Evolutionary conservation across 2,329 filamentous ascomycete genomes (phyloP).

Genomic region (Onygenales sp.): DNA sequence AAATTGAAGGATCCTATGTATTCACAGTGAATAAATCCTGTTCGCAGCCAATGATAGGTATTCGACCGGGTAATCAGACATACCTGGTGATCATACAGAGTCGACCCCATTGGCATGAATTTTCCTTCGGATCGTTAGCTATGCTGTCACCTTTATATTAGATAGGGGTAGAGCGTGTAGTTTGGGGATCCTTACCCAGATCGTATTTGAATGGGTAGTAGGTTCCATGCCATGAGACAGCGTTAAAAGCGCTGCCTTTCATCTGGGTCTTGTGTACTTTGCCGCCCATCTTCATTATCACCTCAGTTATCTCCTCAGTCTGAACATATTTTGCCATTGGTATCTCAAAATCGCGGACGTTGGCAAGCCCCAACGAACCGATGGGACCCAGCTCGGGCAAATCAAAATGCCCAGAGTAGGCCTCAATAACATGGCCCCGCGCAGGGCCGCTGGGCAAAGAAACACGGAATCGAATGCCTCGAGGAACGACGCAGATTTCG

Average conservation of each 20-base stretch:
- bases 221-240: conserved; percentile 70
- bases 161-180: background rate
- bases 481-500: conserved; percentile 53
- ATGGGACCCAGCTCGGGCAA: conserved; percentile 65
- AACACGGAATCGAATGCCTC: conserved; percentile 49
- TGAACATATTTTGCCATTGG: conserved; percentile 60
- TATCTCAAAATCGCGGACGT: conserved; percentile 63
- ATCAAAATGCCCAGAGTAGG: conserved; percentile 61
- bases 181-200: conserved; percentile 41
- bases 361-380: conserved; percentile 62
- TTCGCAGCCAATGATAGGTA: background rate
- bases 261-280: conserved; percentile 45
- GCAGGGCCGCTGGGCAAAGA: conserved; percentile 47
- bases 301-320: conserved; percentile 36
- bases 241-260: conserved; percentile 62
- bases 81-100: conserved; percentile 59
- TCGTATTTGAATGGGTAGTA: conserved; percentile 77
- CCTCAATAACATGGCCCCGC: conserved; percentile 63
- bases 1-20: conserved; percentile 60
- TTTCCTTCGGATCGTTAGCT: conserved; percentile 23
- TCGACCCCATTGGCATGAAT: conserved; percentile 64
- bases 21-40: conserved; percentile 26
- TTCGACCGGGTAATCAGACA: background rate
- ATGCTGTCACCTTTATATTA: too few species aligned
- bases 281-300: conserved; percentile 49